Conservation (phyloP, 345 rosid species). For the Moringa oleifera region DNA sequence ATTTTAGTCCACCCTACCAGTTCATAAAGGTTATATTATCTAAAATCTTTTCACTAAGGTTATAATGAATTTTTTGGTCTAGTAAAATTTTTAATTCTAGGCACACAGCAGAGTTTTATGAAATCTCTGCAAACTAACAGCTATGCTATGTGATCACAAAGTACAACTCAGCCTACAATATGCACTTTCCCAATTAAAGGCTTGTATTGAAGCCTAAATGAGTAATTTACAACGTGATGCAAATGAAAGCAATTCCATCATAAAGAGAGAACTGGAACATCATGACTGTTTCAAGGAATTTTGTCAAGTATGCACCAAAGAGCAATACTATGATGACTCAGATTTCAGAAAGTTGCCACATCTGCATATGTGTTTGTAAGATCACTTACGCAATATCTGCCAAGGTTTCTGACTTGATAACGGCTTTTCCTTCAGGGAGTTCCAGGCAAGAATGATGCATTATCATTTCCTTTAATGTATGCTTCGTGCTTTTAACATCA, state of each 20-base stretch:
- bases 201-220: background rate
- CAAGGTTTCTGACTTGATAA: conserved; percentile 69
- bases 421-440: conserved; percentile 66
- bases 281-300: background rate
- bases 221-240: background rate
- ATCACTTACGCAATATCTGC: conserved; percentile 72
- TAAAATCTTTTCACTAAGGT: too few species aligned
- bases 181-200: too few species aligned
- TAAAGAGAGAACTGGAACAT: background rate
- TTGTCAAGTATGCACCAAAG: background rate
- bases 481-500: conserved; percentile 81
- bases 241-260: background rate
- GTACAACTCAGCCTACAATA: too few species aligned
- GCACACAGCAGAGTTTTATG: background rate
- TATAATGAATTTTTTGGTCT: too few species aligned
- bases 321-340: background rate
- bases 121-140: background rate
- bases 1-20: background rate
- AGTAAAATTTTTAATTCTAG: too few species aligned
- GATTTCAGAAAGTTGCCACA: background rate
- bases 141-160: background rate
- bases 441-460: conserved; percentile 81
- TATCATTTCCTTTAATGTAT: conserved; percentile 76
- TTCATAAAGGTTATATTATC: background rate
- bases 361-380: background rate